Percentiles rank a stretch among this genome's conserved stretches.
These are phyloP conservation scores for Phytopythium cucurbitacearum DNA, from an alignment of 352 stramenopile species.

Conservation along the genomic window DNA sequence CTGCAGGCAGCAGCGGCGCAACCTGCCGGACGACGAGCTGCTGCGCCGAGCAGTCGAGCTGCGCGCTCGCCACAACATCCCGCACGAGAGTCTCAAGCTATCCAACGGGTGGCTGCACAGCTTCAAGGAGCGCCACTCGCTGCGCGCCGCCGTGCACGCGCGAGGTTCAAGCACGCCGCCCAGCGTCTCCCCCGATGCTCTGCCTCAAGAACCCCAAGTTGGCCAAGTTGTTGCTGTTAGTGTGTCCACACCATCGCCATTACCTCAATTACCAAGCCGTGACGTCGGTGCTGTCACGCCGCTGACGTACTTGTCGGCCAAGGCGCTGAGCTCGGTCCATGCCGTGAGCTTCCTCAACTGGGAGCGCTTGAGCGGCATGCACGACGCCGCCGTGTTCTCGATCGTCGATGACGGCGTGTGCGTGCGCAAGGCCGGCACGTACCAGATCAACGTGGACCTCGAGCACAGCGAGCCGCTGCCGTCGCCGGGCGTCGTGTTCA, in stretches of 20 bases:
- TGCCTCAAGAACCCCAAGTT: neutral
- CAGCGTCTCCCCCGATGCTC: neutral
- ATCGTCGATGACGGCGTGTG: constrained; percentile 24
- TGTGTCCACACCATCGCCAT: too few species aligned
- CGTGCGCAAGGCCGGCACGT: constrained; percentile 14
- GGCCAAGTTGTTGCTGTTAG: too few species aligned
- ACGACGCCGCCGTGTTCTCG: constrained; percentile 13
- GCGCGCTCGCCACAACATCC: constrained; percentile 26
- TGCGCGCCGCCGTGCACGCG: constrained; percentile 8
- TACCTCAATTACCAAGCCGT: too few species aligned
- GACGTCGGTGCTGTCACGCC: constrained; percentile 6
- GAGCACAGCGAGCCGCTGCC: constrained; percentile 10
- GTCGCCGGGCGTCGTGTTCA: constrained; percentile 18
- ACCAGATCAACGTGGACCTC: constrained; percentile 35
- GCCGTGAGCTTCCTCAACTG: constrained; percentile 23
- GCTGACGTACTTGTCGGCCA: constrained; percentile 21
- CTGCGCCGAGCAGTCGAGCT: constrained; percentile 22
- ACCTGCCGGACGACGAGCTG: constrained; percentile 22
- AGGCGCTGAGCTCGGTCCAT: constrained; percentile 11
- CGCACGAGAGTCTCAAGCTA: constrained; percentile 29
- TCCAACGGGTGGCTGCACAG: constrained; percentile 44
- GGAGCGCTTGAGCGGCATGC: constrained; percentile 15
- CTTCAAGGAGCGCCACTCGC: constrained; percentile 34
- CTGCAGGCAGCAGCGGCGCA: constrained; percentile 3
- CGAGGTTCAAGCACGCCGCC: neutral